Evolutionary conservation across 768 basidiomycete species (phyloP).

Genomic region (Lactarius quietus): DNA sequence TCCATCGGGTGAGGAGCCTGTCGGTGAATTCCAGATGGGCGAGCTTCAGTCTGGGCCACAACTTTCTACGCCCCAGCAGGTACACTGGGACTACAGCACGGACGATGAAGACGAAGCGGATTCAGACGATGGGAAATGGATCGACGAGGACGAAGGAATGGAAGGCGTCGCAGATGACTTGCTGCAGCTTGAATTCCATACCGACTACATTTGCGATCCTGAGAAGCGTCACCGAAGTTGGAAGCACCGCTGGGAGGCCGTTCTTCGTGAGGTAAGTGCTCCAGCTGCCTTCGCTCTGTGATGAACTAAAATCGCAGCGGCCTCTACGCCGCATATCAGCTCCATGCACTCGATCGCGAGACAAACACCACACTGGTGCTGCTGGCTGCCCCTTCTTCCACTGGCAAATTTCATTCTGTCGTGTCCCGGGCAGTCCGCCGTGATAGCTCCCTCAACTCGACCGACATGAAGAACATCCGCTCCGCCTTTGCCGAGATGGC

Average conservation of each 20-base stretch:
- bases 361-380: conserved; percentile 77
- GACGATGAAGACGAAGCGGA: conserved; percentile 35
- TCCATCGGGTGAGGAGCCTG: conserved; percentile 74
- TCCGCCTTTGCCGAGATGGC: conserved; percentile 59
- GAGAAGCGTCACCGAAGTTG: conserved; percentile 68
- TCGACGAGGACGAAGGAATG: conserved; percentile 68
- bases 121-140: conserved; percentile 34
- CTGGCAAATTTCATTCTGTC: conserved; percentile 58
- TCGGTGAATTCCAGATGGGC: conserved; percentile 53
- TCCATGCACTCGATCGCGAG: conserved; percentile 74
- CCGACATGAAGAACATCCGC: conserved; percentile 51
- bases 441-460: conserved; percentile 43
- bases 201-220: conserved; percentile 58
- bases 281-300: neutral
- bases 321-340: conserved; percentile 43
- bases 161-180: conserved; percentile 72
- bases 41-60: no score
- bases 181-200: conserved; percentile 73
- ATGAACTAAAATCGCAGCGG: no score
- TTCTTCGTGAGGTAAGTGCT: conserved; percentile 61
- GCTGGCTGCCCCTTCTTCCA: conserved; percentile 71
- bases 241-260: conserved; percentile 71
- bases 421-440: conserved; percentile 69
- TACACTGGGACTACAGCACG: conserved; percentile 40
- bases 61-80: conserved; percentile 12